Conservation (phyloP, 768 basidiomycete species). For the Leccinum longicurvipes region DNA sequence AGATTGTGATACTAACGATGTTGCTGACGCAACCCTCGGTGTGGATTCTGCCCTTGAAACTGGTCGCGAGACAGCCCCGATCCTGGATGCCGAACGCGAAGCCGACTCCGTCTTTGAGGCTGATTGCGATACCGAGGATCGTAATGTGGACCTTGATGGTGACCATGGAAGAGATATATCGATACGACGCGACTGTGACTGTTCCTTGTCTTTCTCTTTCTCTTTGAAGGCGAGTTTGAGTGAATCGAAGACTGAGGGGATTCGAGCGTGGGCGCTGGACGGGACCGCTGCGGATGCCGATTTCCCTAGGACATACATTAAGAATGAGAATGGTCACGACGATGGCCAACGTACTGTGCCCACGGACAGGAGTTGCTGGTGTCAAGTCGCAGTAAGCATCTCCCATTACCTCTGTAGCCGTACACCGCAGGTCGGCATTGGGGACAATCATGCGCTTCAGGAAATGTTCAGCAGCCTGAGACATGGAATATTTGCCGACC, state of each 20-base stretch:
- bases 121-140: slow-evolving; percentile 14
- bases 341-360: slow-evolving; percentile 43
- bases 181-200: slow-evolving; percentile 26
- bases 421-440: slow-evolving; percentile 78
- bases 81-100: slow-evolving; percentile 20
- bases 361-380: slow-evolving; percentile 24
- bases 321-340: neutral
- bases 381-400: slow-evolving; percentile 63
- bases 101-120: slow-evolving; percentile 12
- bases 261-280: slow-evolving; percentile 10
- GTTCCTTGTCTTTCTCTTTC: slow-evolving; percentile 30
- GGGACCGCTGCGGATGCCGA: slow-evolving; percentile 25
- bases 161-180: slow-evolving; percentile 38
- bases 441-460: slow-evolving; percentile 77
- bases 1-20: neutral
- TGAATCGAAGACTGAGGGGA: slow-evolving; percentile 21
- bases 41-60: slow-evolving; percentile 12
- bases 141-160: slow-evolving; percentile 13
- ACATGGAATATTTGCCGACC: slow-evolving; percentile 69
- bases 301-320: slow-evolving; percentile 29
- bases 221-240: slow-evolving; percentile 19
- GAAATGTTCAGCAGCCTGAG: slow-evolving; percentile 59
- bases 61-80: slow-evolving; percentile 13
- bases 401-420: slow-evolving; percentile 57
- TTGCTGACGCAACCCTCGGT: neutral